Conservation (phyloP, 305 asterid species). For the Plantago lanceolata region DNA sequence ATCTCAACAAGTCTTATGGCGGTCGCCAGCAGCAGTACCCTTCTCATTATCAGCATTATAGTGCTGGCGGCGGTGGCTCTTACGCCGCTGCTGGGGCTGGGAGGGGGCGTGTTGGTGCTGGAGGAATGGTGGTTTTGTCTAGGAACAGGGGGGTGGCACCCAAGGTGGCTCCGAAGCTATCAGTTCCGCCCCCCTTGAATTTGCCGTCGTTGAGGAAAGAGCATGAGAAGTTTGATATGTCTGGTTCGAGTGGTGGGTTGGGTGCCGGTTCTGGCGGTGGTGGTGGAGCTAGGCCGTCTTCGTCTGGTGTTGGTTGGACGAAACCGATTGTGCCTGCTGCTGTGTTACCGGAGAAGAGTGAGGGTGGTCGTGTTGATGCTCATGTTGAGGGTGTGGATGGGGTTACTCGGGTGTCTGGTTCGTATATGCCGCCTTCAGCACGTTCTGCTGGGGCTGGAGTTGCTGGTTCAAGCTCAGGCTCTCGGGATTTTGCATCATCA, state of each 20-base stretch:
- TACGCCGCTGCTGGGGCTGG: constrained; percentile 53
- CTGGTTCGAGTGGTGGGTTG: constrained; percentile 51
- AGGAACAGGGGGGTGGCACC: constrained; percentile 50
- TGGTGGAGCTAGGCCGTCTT: constrained; percentile 67
- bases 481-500: constrained; percentile 39
- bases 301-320: constrained; percentile 86
- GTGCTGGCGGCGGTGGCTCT: constrained; percentile 35
- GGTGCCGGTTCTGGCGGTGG: constrained; percentile 60
- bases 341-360: constrained; percentile 49
- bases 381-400: constrained; percentile 35
- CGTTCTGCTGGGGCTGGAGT: constrained; percentile 46
- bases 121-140: constrained; percentile 81
- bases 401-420: constrained; percentile 39
- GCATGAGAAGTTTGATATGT: constrained; percentile 68
- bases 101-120: constrained; percentile 50
- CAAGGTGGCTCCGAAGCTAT: constrained; percentile 68
- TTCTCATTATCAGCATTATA: constrained; percentile 44
- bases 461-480: constrained; percentile 34
- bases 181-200: constrained; percentile 96
- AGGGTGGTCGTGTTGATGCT: constrained; percentile 29
- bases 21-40: constrained; percentile 51
- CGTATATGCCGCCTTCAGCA: constrained; percentile 79
- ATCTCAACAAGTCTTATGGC: constrained; percentile 85
- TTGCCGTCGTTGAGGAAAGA: constrained; percentile 95
- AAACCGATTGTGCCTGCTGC: constrained; percentile 48